Evolutionary conservation across 2,329 filamentous ascomycete genomes (phyloP).

Genomic region (Fusarium tjaetaba): DNA sequence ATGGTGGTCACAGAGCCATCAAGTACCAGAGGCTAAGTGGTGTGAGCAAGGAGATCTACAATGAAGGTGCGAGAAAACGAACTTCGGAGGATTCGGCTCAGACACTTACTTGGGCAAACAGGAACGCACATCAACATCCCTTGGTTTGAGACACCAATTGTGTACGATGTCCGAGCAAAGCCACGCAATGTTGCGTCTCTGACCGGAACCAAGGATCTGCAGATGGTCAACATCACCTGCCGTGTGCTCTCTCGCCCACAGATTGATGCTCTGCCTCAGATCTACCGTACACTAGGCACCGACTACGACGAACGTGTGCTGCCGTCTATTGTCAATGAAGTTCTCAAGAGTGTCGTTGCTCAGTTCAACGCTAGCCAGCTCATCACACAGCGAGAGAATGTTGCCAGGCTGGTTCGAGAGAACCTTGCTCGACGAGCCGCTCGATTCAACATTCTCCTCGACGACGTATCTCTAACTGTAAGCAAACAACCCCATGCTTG

Average conservation of each 20-base stretch:
- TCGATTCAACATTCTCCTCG: conserved; percentile 95
- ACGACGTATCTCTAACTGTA: conserved; percentile 97
- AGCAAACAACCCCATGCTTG: conserved; percentile 40
- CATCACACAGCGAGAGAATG: conserved; percentile 98
- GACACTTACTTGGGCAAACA: conserved; percentile 49
- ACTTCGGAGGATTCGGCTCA: conserved; percentile 24
- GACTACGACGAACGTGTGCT: conserved; percentile 98
- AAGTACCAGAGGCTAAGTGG: conserved; percentile 94
- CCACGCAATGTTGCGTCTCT: conserved; percentile 96
- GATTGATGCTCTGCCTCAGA: conserved; percentile 89
- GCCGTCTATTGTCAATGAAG: conserved; percentile 98
- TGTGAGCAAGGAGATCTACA: conserved; percentile 96
- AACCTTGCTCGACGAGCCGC: conserved; percentile 91
- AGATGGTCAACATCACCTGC: conserved; percentile 99
- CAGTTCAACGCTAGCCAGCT: conserved; percentile 99
- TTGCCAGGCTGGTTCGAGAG: conserved; percentile 89
- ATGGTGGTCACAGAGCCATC: conserved; percentile 98
- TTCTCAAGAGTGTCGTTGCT: conserved; percentile 97
- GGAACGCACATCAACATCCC: conserved; percentile 94
- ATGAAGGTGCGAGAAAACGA: conserved; percentile 72
- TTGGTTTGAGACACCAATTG: conserved; percentile 96
- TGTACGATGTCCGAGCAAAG: conserved; percentile 98
- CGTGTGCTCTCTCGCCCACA: conserved; percentile 95
- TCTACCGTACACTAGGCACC: conserved; percentile 92
- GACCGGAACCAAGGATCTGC: conserved; percentile 97